Base-by-base conservation (phyloP, 2,329 filamentous ascomycete species). In the Talaromyces sp. region DNA sequence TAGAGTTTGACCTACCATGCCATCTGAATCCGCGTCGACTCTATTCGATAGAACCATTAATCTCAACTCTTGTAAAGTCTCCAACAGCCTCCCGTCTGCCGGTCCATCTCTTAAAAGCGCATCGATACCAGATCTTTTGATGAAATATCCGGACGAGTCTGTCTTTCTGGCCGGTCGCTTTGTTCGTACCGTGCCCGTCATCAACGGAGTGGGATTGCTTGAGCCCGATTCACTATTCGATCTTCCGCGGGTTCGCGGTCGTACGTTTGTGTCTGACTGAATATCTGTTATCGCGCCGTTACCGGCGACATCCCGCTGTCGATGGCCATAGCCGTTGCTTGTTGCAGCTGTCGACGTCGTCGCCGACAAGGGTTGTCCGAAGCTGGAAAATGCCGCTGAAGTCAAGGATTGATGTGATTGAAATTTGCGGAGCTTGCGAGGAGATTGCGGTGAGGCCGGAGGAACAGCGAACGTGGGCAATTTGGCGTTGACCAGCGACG, bases 101-200 rank as follows among this genome's bases (percentile, higher is more conserved):
- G 92, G 91, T 0, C 92, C 93, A 66, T 93, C 91, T 67, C 91
- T 86, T 54, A 97, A 82, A 52, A 96, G 83, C 66, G 86, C 82
- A 72, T 96, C 91, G 31, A 97, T 77, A 23, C 81, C 69, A 73
- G 81, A 76, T 72, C 81, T 71, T 75, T 83, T 80, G 50, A 63
- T 59, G 3, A 62, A 58, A 57, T 25, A 79, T 54, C 21, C 76
- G 72, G 64, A 79, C 73, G 75, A 68, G 68, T 78, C 67, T 68
- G 81, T 72, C 79, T 82, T 75, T 76, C 77, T 73, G 50, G 73
- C 72, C 21, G 75, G 69, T 37, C 75, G 70, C 66, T 73, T 73
- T 54, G 71, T 71, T n/a, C 68, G 67, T 58, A 67, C 62, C 33
- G 76, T 72, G 8, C 83, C 82, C 86, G 79, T 92, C 89, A 72